phyloP scores from a whole-genome alignment of 2,329 filamentous ascomycete genomes.

The Exophiala phaeomuriformis region DNA sequence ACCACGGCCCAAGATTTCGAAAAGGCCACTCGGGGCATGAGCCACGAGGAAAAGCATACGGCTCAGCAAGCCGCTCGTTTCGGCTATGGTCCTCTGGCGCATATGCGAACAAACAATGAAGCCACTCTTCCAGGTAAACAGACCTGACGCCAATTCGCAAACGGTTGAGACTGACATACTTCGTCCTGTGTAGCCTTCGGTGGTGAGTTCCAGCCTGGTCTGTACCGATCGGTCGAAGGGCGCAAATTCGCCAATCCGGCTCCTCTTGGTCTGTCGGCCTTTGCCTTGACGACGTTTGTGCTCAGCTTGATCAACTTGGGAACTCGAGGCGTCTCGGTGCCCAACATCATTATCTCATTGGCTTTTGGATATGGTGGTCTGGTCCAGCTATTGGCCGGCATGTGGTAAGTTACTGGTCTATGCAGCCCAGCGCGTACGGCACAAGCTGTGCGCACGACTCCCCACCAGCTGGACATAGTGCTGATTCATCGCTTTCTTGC shows the following conservation, averaged over 20 bases:
- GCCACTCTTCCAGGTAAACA: conserved; percentile 19
- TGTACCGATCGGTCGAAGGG: conserved; percentile 55
- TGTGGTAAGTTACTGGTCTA: conserved; percentile 58
- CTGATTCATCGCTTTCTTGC: background rate
- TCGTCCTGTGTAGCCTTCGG: conserved; percentile 53
- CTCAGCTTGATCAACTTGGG: conserved; percentile 67
- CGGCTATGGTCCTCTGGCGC: conserved; percentile 47
- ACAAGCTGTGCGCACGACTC: too few species aligned
- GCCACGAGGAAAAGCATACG: conserved; percentile 39
- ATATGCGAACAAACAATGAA: conserved; percentile 39
- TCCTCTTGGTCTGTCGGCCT: conserved; percentile 67
- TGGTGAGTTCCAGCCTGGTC: conserved; percentile 65
- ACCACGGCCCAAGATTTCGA: conserved; percentile 17
- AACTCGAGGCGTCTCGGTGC: conserved; percentile 50
- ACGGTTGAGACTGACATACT: background rate
- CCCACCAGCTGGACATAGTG: too few species aligned
- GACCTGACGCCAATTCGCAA: background rate
- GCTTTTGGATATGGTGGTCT: conserved; percentile 71
- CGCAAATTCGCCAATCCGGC: conserved; percentile 74
- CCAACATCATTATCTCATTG: conserved; percentile 61
- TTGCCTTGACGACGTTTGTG: conserved; percentile 77
- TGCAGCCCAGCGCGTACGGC: background rate
- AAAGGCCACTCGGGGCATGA: conserved; percentile 32
- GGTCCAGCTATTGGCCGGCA: conserved; percentile 72
- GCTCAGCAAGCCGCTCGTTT: conserved; percentile 42